These are phyloP conservation scores for Anethum foeniculum DNA, from an alignment of 140 eudicot genomes.

Conservation along the genomic window DNA sequence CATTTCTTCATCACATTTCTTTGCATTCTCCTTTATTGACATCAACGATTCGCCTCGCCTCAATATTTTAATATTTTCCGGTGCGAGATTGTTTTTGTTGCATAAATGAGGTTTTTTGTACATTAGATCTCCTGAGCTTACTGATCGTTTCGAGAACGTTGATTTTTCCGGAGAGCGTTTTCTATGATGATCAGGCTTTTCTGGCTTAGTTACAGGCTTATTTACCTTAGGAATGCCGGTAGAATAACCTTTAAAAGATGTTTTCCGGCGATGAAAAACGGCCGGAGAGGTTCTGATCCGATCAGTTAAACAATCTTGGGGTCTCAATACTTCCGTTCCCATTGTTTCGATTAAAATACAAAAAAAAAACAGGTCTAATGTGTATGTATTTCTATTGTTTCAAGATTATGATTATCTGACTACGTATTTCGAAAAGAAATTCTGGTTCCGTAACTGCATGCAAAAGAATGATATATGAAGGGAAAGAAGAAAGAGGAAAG, in stretches of 20 bases:
- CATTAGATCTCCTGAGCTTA: constrained; percentile 20
- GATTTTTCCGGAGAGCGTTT: constrained; percentile 17
- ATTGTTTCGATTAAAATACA: constrained; percentile 15
- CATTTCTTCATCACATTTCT: background rate
- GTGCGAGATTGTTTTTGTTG: background rate
- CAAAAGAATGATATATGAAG: background rate
- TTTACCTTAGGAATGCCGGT: constrained; percentile 4
- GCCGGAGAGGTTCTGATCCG: constrained; percentile 27
- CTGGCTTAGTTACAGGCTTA: constrained; percentile 11
- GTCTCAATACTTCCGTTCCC: constrained; percentile 71
- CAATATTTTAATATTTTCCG: constrained; percentile 27
- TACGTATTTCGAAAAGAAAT: background rate
- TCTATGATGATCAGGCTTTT: constrained; percentile 8
- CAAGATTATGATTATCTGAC: background rate
- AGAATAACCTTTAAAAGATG: constrained; percentile 4
- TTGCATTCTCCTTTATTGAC: background rate
- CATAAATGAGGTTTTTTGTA: background rate
- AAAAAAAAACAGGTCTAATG: no score
- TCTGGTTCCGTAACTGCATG: background rate
- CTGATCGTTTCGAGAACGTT: constrained; percentile 25
- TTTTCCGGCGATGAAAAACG: constrained; percentile 28
- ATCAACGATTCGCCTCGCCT: constrained; percentile 35
- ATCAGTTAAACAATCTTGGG: constrained; percentile 40
- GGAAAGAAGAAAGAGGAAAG: constrained; percentile 3
- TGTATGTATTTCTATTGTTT: background rate